phyloP scores from a whole-genome alignment of 139 green algal species.

The Zygnema circumcarinatum region DNA sequence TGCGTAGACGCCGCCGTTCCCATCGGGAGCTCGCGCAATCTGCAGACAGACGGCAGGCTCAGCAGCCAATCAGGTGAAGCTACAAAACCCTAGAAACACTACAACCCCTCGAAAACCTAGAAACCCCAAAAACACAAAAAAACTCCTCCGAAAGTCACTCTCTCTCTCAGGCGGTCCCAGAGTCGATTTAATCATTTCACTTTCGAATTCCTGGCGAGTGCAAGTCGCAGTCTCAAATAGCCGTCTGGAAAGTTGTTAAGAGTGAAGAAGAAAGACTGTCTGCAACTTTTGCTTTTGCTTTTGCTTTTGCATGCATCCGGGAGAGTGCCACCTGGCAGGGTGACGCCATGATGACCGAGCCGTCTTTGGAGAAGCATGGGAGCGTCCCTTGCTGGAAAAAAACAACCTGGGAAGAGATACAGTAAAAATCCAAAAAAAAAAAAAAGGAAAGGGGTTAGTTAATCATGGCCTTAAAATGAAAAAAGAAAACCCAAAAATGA shows the following conservation, averaged over 20 bases:
- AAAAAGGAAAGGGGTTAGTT: neutral
- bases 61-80: constrained; percentile 1
- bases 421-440: constrained; percentile 1
- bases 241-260: too few species aligned
- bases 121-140: too few species aligned
- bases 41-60: constrained; percentile 32
- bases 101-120: too few species aligned
- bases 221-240: too few species aligned
- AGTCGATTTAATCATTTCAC: too few species aligned
- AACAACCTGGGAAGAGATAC: constrained; percentile 71
- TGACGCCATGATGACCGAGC: constrained; percentile 80
- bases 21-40: constrained; percentile 78
- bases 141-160: too few species aligned
- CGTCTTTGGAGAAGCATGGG: constrained; percentile 82
- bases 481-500: neutral
- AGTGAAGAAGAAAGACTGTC: too few species aligned
- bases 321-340: constrained; percentile 28
- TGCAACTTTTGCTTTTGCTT: too few species aligned
- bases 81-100: too few species aligned
- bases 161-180: too few species aligned
- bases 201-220: too few species aligned
- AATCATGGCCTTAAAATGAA: neutral
- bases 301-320: too few species aligned
- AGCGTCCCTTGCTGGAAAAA: constrained; percentile 93
- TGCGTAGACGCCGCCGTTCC: constrained; percentile 94